Evolutionary conservation across 805 yeast species (phyloP), one percentile per base, ranked within the genome.

Genomic region (Kodamaea lidongshanica): DNA sequence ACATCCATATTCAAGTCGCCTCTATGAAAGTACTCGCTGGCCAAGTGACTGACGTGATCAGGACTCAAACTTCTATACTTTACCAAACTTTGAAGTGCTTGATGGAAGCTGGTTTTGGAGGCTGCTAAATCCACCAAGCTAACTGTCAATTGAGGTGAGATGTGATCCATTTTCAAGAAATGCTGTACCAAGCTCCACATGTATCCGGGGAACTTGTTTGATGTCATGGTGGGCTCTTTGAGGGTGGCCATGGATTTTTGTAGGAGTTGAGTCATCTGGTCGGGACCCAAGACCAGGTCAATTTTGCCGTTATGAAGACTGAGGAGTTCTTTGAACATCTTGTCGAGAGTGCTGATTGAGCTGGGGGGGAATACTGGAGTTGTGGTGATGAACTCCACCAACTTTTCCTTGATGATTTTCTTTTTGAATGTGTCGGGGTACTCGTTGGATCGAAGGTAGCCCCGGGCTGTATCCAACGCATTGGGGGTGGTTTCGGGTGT

Each of bases 171-270:
- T 9, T 38, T 33, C 13, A 51, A 31, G 16, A 53, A 39, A 12
- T 39, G 28, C 18, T 38, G 43, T 3, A 57, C 49, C 19, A 58
- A 24, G 3, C 46, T 25, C 1, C 54, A 45, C 37, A 60, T 36
- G 40, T 41, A 61, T 30, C 46, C 46, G 3, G 67, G 65, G 8
- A 52, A 25, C 13, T 23, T n/a, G n/a, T n/a, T n/a, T n/a, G n/a
- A n/a, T n/a, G n/a, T n/a, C n/a, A n/a, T n/a, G n/a, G n/a, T n/a
- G n/a, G n/a, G n/a, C n/a, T n/a, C n/a, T n/a, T n/a, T n/a, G n/a
- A n/a, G n/a, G n/a, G n/a, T n/a, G n/a, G n/a, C n/a, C n/a, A n/a
- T n/a, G n/a, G n/a, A n/a, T n/a, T n/a, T n/a, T n/a, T n/a, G n/a
- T n/a, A n/a, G n/a, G n/a, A n/a, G n/a, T n/a, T n/a, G n/a, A n/a